These are phyloP conservation scores for Xylariales sp. DNA, from an alignment of 2,329 filamentous ascomycete genomes.

Conservation along the genomic window DNA sequence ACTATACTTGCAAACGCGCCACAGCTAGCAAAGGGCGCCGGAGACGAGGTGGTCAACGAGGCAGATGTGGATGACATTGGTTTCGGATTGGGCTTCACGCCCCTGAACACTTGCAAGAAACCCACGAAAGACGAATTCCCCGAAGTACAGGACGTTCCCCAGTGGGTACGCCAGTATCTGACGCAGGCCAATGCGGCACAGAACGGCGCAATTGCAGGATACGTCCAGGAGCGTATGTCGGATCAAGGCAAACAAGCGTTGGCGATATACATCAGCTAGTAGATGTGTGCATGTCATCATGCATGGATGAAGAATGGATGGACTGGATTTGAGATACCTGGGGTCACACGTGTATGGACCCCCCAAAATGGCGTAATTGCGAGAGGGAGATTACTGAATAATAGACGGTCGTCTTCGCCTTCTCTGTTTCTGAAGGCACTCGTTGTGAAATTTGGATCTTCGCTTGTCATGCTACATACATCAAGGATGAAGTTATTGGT, in stretches of 20 bases:
- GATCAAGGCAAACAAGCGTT: constrained; percentile 54
- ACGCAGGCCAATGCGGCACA: constrained; percentile 72
- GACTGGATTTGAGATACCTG: constrained; percentile 6
- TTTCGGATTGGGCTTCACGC: constrained; percentile 92
- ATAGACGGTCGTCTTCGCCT: neutral
- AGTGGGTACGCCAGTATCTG: constrained; percentile 79
- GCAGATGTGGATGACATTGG: constrained; percentile 91
- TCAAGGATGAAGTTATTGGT: too few relatives aligned
- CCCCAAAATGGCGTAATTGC: neutral
- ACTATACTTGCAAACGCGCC: constrained; percentile 88
- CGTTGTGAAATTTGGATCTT: too few relatives aligned
- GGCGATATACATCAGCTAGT: constrained; percentile 41
- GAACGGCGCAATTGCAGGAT: constrained; percentile 63
- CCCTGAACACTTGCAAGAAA: constrained; percentile 83
- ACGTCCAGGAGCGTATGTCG: constrained; percentile 63
- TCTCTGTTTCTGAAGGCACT: too few relatives aligned
- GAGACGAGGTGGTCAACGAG: constrained; percentile 76
- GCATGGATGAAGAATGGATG: neutral
- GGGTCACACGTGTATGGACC: neutral
- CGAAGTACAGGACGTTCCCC: constrained; percentile 72
- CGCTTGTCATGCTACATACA: too few relatives aligned
- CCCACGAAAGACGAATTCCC: constrained; percentile 75
- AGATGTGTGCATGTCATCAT: neutral
- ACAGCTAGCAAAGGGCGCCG: constrained; percentile 54
- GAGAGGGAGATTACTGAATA: neutral